Percentiles rank a stretch among this genome's conserved stretches.
phyloP scores from a whole-genome alignment of 2,329 filamentous ascomycete species.

The Meredithiella fracta region DNA sequence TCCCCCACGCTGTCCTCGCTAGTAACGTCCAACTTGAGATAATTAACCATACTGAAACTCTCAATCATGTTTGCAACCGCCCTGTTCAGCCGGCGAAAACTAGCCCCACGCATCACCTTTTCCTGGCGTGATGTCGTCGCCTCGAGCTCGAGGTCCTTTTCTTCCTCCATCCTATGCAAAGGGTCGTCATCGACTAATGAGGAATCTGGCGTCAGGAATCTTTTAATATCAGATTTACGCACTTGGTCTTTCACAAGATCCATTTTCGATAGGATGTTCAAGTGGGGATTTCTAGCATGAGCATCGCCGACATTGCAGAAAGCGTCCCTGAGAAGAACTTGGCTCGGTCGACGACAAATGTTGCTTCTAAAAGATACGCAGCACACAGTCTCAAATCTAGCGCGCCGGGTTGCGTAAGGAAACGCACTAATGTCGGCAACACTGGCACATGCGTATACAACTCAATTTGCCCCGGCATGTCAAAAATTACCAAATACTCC shows the following conservation, averaged over 20 bases:
- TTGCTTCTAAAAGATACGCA: constrained; percentile 85
- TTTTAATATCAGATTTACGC: constrained; percentile 70
- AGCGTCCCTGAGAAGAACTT: constrained; percentile 96
- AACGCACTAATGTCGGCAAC: constrained; percentile 66
- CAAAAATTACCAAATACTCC: constrained; percentile 92
- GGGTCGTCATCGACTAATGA: constrained; percentile 69
- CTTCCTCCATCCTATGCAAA: constrained; percentile 25
- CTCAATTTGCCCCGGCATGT: constrained; percentile 98
- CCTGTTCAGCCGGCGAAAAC: constrained; percentile 68
- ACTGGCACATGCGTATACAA: constrained; percentile 95
- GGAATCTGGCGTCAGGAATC: constrained; percentile 76
- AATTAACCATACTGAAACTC: constrained; percentile 96
- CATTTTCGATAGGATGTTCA: constrained; percentile 97
- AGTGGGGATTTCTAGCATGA: constrained; percentile 92
- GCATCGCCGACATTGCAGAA: constrained; percentile 96
- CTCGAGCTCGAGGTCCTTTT: constrained; percentile 45
- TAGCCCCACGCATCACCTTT: constrained; percentile 61
- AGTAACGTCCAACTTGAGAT: constrained; percentile 73
- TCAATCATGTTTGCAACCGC: constrained; percentile 87
- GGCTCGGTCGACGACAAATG: constrained; percentile 85
- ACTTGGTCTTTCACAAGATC: constrained; percentile 86
- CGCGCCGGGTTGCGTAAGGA: constrained; percentile 60
- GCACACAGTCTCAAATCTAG: constrained; percentile 87
- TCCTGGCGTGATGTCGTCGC: constrained; percentile 36
- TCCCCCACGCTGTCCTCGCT: constrained; percentile 81